Evolutionary conservation across 768 basidiomycete genomes (phyloP), one percentile per base, ranked within the genome.

Genomic region (Calvatia gigantea): DNA sequence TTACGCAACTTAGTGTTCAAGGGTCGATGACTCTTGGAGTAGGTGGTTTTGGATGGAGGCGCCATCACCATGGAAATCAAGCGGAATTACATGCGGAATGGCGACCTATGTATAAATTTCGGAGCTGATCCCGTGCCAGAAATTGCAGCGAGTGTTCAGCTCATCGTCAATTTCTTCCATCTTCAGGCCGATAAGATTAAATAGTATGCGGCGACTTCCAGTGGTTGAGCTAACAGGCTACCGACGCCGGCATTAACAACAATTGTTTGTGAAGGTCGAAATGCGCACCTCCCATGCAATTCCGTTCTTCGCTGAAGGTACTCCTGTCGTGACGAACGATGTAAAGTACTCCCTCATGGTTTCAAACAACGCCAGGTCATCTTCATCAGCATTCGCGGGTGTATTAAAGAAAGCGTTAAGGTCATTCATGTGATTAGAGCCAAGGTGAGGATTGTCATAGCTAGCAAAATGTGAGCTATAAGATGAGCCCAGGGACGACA

Each of bases 271-370:
- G n/a, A n/a, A n/a, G n/a, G n/a, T n/a, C n/a, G n/a, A 6, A 8
- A 4, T 32, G 61, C 66, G 48, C 45, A 74, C 74, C 58, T 53
- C 51, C 74, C 74, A 75, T 1, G 50, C 49, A 7, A 59, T 21
- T 0, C 57, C 58, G 43, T 50, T 50, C 14, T 49, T 57, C 8
- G 70, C 64, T 3, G 58, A 61, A 2, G 74, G 76, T 17, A 54
- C 57, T 3, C 69, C 70, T 15, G 60, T 62, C 1, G 70, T 71
- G 8, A 70, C 75, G 44, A 76, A 76, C 4, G 72, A 73, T 0
- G 72, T 73, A 67, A 68, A 77, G 51, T 64, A 75, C 45, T 73
- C 63, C n/a, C 72, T 66, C 73, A 76, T 76, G 4, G 70, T 62
- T 27, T 63, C 62, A 56, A 73, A 74, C 11, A 77, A 64, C 6